Base-by-base conservation (phyloP, 192 early-diverging fungal species). In the Geranomyces variabilis region DNA sequence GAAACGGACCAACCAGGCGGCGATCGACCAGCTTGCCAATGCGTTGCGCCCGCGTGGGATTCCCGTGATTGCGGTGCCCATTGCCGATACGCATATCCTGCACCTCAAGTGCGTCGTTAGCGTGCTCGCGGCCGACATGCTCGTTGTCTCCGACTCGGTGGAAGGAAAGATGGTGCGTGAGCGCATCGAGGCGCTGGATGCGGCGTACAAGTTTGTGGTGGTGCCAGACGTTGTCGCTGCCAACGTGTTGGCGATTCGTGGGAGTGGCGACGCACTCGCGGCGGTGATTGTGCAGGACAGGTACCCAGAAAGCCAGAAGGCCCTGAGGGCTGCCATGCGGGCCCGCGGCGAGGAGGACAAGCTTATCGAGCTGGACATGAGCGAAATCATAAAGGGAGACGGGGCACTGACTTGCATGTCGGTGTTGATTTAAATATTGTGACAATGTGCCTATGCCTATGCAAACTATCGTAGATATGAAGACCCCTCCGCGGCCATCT, bases 341-440 rank as follows among this genome's bases (percentile, higher is more conserved):
- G 51, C 19, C 51, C 51, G 51, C 19, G 51, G 51, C 21, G 21
- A 55, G 15, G 51, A 55, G 51, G 51, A 55, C 51, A 55, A 55
- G 26, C 4, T 55, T 55, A n/a, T 24, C 7, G 19, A 24, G 4
- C 51, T 55, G 26, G 51, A 55, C 51, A 55, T 55, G 51, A 24
- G 21, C 21, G 51, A 55, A 14, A 55, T 55, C 51, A 55, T 55
- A 6, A 55, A 55, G 14, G 51, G 51, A 28, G 51, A 55, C 15
- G 51, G 51, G 4, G 51, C 51, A 9, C 26, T 55, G 51, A 55
- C 51, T 28, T 55, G 51, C 15, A 55, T 55, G 51, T 9, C 6
- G 4, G 51, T 55, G 15, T 7, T 55, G 6, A 15, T 55, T 3
- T 55, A 55, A 15, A 55, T n/a, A 28, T 55, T n/a, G 51, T 14